These are phyloP conservation scores for Pseudonitzschia pungens DNA, from an alignment of 108 stramenopile species.

Conservation along the genomic window DNA sequence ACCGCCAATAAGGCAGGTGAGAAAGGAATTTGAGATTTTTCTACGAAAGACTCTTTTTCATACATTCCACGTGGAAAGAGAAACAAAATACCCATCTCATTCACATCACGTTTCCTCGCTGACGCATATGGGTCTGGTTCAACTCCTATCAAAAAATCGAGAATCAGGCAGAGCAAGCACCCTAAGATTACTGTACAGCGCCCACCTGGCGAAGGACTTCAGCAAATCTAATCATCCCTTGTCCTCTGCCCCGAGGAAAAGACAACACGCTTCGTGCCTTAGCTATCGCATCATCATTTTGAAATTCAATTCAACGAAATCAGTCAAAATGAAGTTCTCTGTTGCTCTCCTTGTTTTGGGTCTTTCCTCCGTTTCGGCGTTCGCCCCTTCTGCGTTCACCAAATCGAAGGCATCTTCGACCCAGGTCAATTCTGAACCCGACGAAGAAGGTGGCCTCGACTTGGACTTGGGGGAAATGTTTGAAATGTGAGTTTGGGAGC, in stretches of 20 bases:
- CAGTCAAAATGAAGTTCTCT: slow-evolving; percentile 49
- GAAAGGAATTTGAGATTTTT: not conserved
- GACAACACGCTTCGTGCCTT: too few species aligned
- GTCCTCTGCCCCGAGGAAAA: too few species aligned
- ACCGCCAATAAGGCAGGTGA: too few species aligned
- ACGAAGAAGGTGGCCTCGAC: slow-evolving; percentile 75
- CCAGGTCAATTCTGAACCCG: slow-evolving; percentile 23
- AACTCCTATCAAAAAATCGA: not conserved
- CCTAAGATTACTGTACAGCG: too few species aligned
- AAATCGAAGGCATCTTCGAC: slow-evolving; percentile 9
- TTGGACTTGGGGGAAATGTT: slow-evolving; percentile 88
- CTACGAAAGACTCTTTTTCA: not conserved
- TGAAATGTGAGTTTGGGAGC: slow-evolving; percentile 47
- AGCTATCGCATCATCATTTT: too few species aligned
- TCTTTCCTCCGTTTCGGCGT: slow-evolving; percentile 42
- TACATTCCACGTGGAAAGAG: slow-evolving; percentile 1
- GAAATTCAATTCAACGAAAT: not conserved
- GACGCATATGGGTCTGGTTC: not conserved
- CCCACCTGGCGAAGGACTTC: too few species aligned
- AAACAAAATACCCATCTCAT: too few species aligned
- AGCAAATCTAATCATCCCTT: too few species aligned
- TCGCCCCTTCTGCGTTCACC: slow-evolving; percentile 56
- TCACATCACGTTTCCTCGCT: not conserved
- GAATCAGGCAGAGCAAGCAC: too few species aligned
- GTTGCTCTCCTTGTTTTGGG: slow-evolving; percentile 35